Evolutionary conservation across 257 asterid species (phyloP).

Genomic region (Rubia yunnanensis): DNA sequence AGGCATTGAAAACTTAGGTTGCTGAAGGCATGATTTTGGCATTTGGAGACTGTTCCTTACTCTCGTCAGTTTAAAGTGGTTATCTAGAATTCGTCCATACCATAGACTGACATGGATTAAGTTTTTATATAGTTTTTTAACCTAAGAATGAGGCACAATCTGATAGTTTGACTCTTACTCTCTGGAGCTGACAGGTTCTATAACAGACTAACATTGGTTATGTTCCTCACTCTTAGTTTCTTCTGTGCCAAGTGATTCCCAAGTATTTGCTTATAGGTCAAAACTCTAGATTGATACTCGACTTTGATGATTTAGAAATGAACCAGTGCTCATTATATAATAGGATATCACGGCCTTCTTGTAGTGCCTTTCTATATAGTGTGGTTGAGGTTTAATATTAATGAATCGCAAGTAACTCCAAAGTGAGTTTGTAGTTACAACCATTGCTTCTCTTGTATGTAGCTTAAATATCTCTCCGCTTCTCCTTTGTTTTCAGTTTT

Average conservation of each 20-base stretch:
- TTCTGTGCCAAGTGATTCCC: background rate
- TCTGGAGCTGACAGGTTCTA: background rate
- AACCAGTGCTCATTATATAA: background rate
- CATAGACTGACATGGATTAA: background rate
- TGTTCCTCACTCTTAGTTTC: background rate
- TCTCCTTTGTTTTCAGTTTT: background rate
- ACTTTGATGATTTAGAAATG: background rate
- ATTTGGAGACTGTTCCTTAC: background rate
- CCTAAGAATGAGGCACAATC: background rate
- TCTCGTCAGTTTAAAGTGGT: background rate
- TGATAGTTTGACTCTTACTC: background rate
- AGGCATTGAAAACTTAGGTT: background rate
- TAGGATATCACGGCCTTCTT: background rate
- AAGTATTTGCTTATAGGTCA: background rate
- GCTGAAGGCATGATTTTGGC: background rate
- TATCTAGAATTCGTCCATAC: background rate
- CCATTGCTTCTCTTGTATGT: background rate
- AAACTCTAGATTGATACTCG: background rate
- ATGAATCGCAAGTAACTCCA: background rate
- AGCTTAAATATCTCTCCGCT: background rate
- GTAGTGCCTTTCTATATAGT: background rate
- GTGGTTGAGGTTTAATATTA: background rate
- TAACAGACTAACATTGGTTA: background rate
- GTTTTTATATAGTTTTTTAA: background rate
- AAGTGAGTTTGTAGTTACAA: background rate